Evolutionary conservation across 768 basidiomycete genomes (phyloP), one percentile per base, ranked within the genome.

Genomic region (Ephemerocybe angulata): DNA sequence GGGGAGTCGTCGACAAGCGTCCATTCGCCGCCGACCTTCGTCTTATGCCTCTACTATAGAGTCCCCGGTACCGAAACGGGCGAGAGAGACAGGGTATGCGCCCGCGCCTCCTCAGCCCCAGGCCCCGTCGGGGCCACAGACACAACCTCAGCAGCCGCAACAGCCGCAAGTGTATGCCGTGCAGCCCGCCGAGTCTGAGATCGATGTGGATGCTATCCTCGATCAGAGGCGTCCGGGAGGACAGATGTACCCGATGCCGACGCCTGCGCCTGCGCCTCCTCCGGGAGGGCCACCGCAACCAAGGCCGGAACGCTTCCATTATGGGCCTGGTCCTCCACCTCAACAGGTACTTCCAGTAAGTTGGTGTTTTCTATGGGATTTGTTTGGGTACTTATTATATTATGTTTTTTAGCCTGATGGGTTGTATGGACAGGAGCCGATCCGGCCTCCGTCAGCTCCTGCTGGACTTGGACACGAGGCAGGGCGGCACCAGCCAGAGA

Each of bases 391-490:
- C 27, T 50, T 8, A 37, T 21, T 22, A 8, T 15, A 21, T 37
- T 15, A n/a, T n/a, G n/a, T n/a, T n/a, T n/a, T n/a, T 5, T 25
- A 37, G 37, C 30, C 50, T 8, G 10, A 38, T 30, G 41, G 40
- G 29, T 43, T 42, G 17, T 4, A 15, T 8, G 22, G 3, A 46
- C 29, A 13, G 24, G 24, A 24, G n/a, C 25, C 13, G 10, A 8
- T 41, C 38, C 61, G 69, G 42, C 27, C 67, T 7, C 63, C 64
- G 4, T 68, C 71, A 19, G 69, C 70, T 0, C 72, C 74, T 15
- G 50, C 67, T 35, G 53, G 33, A 21, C 53, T 68, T 12, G 68
- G 61, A 11, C 55, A 47, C 24, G 58, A 50, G 3, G 33, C 8
- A 19, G 51, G 38, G 3, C 49, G 21, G 25, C 50, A 10, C 40